These are phyloP conservation scores for Besnoitia besnoiti DNA, from an alignment of 169 alveolate species.

Conservation along the genomic window DNA sequence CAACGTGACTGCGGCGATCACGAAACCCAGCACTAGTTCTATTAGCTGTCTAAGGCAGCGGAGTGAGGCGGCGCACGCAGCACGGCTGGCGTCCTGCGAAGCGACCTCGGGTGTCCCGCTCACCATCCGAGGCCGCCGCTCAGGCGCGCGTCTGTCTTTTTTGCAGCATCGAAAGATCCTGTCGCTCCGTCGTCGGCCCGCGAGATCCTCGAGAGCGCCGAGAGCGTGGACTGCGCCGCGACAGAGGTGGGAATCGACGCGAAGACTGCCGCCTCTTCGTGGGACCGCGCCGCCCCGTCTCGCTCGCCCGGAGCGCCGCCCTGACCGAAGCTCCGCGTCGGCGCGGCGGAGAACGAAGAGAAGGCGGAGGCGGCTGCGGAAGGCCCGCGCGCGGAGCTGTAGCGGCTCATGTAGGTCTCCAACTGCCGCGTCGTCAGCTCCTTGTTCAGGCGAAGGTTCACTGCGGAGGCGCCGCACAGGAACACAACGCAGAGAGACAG, in stretches of 20 bases:
- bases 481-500: background rate
- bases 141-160: background rate
- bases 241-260: background rate
- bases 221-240: slow-evolving; percentile 1
- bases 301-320: background rate
- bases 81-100: background rate
- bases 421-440: slow-evolving; percentile 31
- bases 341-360: background rate
- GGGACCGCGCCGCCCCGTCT: too few species aligned
- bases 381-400: background rate
- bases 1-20: too few species aligned
- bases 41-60: background rate
- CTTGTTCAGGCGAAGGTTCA: slow-evolving; percentile 25
- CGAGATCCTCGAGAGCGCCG: background rate
- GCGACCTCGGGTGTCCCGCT: background rate
- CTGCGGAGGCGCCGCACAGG: slow-evolving; percentile 7
- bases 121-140: background rate
- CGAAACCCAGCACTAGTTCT: background rate
- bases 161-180: background rate
- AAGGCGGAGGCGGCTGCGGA: background rate
- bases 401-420: slow-evolving; percentile 24
- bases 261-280: background rate
- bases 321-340: background rate
- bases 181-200: background rate
- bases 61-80: background rate